Evolutionary conservation across 768 basidiomycete species (phyloP).

Genomic region (Megacollybia marginata): DNA sequence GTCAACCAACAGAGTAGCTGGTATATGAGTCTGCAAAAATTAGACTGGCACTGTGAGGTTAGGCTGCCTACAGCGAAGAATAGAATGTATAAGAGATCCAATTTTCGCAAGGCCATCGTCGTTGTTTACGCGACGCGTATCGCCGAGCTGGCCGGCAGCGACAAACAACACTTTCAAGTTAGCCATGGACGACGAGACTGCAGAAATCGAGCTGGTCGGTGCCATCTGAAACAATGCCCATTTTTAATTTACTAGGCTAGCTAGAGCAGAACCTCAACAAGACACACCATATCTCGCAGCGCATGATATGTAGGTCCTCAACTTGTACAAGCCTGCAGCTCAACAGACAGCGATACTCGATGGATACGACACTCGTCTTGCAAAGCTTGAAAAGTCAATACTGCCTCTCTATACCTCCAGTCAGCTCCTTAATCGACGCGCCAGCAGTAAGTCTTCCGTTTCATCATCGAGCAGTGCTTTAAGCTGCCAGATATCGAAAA

Average conservation of each 20-base stretch:
- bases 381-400: slow-evolving; percentile 81
- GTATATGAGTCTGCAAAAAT: neutral
- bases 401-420: slow-evolving; percentile 75
- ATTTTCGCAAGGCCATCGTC: neutral
- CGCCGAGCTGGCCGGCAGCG: too few species aligned
- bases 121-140: too few species aligned
- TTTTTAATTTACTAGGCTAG: slow-evolving; percentile 24
- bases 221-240: neutral
- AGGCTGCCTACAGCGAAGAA: neutral
- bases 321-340: neutral
- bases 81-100: neutral
- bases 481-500: slow-evolving; percentile 63
- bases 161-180: neutral
- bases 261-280: slow-evolving; percentile 85
- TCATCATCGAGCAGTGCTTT: neutral
- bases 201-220: slow-evolving; percentile 47
- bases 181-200: slow-evolving; percentile 38
- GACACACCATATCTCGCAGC: slow-evolving; percentile 75
- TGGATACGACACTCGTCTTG: slow-evolving; percentile 76
- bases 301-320: slow-evolving; percentile 67
- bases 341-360: slow-evolving; percentile 60
- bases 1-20: neutral
- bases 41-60: neutral
- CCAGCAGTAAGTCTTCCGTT: slow-evolving; percentile 50
- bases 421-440: slow-evolving; percentile 64